Percentiles rank a stretch among this genome's conserved stretches.
phyloP scores from a whole-genome alignment of 768 basidiomycete genomes.

The Suillus fuscotomentosus region DNA sequence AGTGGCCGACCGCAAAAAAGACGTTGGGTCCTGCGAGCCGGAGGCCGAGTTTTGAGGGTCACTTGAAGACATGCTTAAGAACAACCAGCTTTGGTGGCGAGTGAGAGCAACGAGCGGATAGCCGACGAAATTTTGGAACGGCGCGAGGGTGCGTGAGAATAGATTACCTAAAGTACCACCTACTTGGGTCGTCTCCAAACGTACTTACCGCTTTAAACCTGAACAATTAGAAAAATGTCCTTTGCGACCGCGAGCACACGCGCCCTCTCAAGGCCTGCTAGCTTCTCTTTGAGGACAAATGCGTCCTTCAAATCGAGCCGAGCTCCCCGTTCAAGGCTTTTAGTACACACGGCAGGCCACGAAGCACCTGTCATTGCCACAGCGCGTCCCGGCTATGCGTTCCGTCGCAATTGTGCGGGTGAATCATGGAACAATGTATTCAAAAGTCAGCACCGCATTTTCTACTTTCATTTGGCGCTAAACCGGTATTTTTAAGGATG shows the following conservation, averaged over 20 bases:
- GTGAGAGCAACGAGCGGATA: constrained; percentile 17
- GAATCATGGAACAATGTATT: constrained; percentile 7
- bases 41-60: constrained; percentile 25
- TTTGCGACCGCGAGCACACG: constrained; percentile 19
- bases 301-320: constrained; percentile 19
- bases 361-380: constrained; percentile 2
- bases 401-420: constrained; percentile 10
- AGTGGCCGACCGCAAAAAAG: constrained; percentile 45
- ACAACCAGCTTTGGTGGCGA: constrained; percentile 16
- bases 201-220: constrained; percentile 15
- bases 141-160: constrained; percentile 25
- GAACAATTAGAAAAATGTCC: constrained; percentile 31
- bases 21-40: constrained; percentile 46
- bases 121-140: constrained; percentile 25
- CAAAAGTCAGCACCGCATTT: constrained; percentile 29
- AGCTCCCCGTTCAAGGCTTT: constrained; percentile 15
- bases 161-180: constrained; percentile 9
- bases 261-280: constrained; percentile 20
- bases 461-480: neutral
- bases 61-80: constrained; percentile 27
- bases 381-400: constrained; percentile 6
- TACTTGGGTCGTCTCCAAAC: neutral
- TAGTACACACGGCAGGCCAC: constrained; percentile 16
- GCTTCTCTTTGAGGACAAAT: constrained; percentile 22
- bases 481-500: constrained; percentile 43